Evolutionary conservation across 2,329 filamentous ascomycete genomes (phyloP).

Genomic region (Nemania bipapillata): DNA sequence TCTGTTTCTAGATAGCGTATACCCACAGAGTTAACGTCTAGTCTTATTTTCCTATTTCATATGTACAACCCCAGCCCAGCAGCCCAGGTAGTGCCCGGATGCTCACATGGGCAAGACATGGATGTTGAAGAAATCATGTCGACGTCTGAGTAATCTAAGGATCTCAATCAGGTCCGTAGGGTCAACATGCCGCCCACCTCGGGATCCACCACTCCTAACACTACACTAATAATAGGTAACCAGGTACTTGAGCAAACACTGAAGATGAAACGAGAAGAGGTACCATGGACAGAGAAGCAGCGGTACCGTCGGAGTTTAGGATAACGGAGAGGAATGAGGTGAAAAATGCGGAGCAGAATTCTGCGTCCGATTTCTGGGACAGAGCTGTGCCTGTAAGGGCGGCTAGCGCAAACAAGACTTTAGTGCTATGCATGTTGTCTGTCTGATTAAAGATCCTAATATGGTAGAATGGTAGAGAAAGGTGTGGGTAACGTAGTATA

Average conservation of each 20-base stretch:
- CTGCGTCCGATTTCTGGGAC: slow-evolving; percentile 28
- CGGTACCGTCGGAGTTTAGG: neutral
- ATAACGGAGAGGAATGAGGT: slow-evolving; percentile 23
- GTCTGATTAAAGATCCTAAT: neutral
- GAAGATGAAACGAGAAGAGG: slow-evolving; percentile 16
- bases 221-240: slow-evolving; percentile 11
- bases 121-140: neutral
- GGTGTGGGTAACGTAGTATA: neutral
- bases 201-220: slow-evolving; percentile 17
- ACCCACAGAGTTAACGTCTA: neutral
- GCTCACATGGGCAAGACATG: neutral
- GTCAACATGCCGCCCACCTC: slow-evolving; percentile 1
- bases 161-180: neutral
- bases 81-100: slow-evolving; percentile 2
- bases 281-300: neutral
- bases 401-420: slow-evolving; percentile 7
- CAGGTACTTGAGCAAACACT: neutral
- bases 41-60: slow-evolving; percentile 1
- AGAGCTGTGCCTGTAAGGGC: slow-evolving; percentile 18
- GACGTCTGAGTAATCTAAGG: slow-evolving; percentile 23
- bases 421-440: slow-evolving; percentile 29
- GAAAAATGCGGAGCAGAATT: slow-evolving; percentile 26
- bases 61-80: too few relatives aligned
- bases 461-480: neutral
- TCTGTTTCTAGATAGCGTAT: neutral